These are phyloP conservation scores for Boletus tylopilopsis DNA, from an alignment of 768 basidiomycete genomes.

Conservation along the genomic window DNA sequence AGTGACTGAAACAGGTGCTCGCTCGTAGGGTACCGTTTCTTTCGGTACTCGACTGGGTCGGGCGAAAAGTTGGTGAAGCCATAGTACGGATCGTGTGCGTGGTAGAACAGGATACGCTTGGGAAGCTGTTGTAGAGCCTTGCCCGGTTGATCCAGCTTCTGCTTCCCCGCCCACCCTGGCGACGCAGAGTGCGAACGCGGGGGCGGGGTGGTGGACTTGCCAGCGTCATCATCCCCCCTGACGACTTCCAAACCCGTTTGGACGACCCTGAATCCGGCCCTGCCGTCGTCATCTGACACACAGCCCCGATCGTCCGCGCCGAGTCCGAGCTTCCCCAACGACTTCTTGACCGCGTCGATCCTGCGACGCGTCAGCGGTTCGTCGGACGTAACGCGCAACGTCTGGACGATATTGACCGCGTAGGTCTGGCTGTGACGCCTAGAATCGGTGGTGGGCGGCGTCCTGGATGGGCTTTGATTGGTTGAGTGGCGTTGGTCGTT, in stretches of 20 bases:
- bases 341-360: constrained; percentile 31
- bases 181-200: constrained; percentile 23
- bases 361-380: constrained; percentile 23
- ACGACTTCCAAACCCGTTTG: constrained; percentile 26
- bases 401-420: constrained; percentile 31
- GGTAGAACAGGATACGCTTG: constrained; percentile 31
- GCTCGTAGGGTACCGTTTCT: constrained; percentile 41
- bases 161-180: constrained; percentile 11
- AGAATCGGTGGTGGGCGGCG: neutral
- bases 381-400: constrained; percentile 25
- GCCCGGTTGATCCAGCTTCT: constrained; percentile 4
- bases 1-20: constrained; percentile 48
- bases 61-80: constrained; percentile 45
- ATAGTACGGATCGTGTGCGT: constrained; percentile 32
- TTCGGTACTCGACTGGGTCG: constrained; percentile 37
- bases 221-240: constrained; percentile 3
- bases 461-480: constrained; percentile 10
- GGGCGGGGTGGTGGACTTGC: constrained; percentile 4
- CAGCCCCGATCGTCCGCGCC: constrained; percentile 26
- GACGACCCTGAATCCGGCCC: constrained; percentile 23
- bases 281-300: constrained; percentile 27
- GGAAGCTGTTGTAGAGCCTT: constrained; percentile 6
- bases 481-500: constrained; percentile 6
- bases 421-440: constrained; percentile 15
- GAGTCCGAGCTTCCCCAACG: constrained; percentile 21